A percentile compares a stretch with the other conserved stretches of the same genome.
Evolutionary conservation across 2,329 filamentous ascomycete species (phyloP).

Genomic region (Drechmeria coniospora): DNA sequence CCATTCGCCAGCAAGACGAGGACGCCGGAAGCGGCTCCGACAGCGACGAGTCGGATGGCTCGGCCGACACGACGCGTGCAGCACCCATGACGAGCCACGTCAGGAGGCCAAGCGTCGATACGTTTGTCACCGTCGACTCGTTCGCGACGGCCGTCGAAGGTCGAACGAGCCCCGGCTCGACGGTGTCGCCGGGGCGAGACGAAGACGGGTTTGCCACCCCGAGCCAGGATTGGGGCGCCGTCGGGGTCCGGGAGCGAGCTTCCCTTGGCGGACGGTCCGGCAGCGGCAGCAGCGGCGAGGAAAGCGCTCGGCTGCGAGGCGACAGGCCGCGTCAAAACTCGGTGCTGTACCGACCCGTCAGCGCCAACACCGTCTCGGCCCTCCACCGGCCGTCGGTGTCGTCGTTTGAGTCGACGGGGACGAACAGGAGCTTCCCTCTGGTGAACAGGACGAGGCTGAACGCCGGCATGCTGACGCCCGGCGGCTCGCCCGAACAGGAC

Average conservation of each 20-base stretch:
- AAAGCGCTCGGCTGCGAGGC: conserved; percentile 5
- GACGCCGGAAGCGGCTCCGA: conserved; percentile 23
- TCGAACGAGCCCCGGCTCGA: conserved; percentile 22
- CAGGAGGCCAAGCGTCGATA: conserved; percentile 31
- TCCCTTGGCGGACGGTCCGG: conserved; percentile 10
- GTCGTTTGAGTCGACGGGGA: conserved; percentile 41
- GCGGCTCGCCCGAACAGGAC: conserved; percentile 32
- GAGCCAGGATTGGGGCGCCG: conserved; percentile 8
- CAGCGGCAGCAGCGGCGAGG: conserved; percentile 10
- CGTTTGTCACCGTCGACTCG: conserved; percentile 26
- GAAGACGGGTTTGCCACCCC: conserved; percentile 10
- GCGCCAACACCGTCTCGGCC: conserved; percentile 19
- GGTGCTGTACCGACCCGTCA: conserved; percentile 27
- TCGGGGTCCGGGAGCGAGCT: conserved; percentile 8
- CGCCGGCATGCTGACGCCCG: conserved; percentile 30
- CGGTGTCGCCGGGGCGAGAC: conserved; percentile 5
- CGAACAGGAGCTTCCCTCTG: conserved; percentile 46
- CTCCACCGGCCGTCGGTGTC: conserved; percentile 40
- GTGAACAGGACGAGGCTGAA: conserved; percentile 34
- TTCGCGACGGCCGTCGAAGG: conserved; percentile 43
- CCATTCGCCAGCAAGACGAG: conserved; percentile 35
- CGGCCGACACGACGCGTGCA: conserved; percentile 45
- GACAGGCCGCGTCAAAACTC: conserved; percentile 15
- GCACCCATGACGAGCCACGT: conserved; percentile 20
- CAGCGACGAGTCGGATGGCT: conserved; percentile 44